Percentiles rank a stretch among this genome's conserved stretches.
phyloP scores from a whole-genome alignment of 2,329 filamentous ascomycete genomes.

The Scedosporium boydii region DNA sequence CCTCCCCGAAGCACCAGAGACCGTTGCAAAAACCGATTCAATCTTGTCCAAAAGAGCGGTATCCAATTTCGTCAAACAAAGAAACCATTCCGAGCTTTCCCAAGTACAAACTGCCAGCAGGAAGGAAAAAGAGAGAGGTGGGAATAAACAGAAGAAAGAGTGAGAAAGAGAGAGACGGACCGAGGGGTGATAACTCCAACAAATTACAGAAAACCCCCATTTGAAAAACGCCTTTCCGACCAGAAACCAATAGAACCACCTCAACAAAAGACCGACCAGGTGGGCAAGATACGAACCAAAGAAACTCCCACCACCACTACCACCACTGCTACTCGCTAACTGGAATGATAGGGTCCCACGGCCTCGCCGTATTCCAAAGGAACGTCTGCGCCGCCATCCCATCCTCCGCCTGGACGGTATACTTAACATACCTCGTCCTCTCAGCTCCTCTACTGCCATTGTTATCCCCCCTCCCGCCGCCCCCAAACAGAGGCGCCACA shows the following conservation, averaged over 20 bases:
- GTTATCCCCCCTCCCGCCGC: constrained; percentile 9
- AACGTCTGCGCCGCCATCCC: constrained; percentile 21
- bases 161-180: background rate
- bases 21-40: background rate
- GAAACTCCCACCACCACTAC: background rate
- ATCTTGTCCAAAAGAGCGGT: background rate
- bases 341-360: constrained; percentile 34
- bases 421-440: constrained; percentile 10
- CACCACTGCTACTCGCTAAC: constrained; percentile 14
- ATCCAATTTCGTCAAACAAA: background rate
- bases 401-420: constrained; percentile 2
- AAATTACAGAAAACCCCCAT: background rate
- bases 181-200: background rate
- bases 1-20: background rate
- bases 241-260: background rate
- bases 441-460: constrained; percentile 11
- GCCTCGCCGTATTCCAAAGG: constrained; percentile 29
- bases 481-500: background rate
- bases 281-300: constrained; percentile 1
- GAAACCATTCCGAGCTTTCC: background rate
- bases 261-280: background rate
- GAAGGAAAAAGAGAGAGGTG: background rate
- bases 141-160: background rate
- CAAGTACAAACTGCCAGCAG: background rate
- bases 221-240: background rate